Evolutionary conservation across 176 grass and related monocot genomes (phyloP), one percentile per base, ranked within the genome.

Genomic region (Paspalum notatum): DNA sequence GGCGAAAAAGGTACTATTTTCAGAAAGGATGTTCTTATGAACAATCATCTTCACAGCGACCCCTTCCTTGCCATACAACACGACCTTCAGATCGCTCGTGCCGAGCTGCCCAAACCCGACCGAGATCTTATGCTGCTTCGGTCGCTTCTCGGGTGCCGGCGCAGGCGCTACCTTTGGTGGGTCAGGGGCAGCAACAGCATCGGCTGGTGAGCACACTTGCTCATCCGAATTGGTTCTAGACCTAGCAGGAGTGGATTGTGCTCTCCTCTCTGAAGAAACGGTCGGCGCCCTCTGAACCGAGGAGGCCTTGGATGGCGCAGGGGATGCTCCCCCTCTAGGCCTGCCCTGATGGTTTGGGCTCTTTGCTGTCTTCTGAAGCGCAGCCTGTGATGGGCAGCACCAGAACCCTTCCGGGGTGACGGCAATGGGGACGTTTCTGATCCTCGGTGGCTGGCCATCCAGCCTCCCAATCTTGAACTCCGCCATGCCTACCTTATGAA

Each of bases 361-460:
- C 79, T 85, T 91, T 3, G 63, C 66, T 15, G 80, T 89, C 72
- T 89, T 97, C 49, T 93, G 94, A 53, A 91, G 91, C 11, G 84
- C 66, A 5, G 86, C 88, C 45, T 89, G 94, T 48, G 91, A 97
- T 64, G 94, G 94, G 58, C 94, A 97, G 74, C 94, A 97, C 94
- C 94, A 97, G 56, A 97, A 97, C 49, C 88, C 94, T 87, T 91
- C 91, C 0, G 88, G 94, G 38, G 90, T 97, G 73, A 97, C 81
- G 0, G 94, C 94, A 77, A 97, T 89, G 0, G 94, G 94, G 17
- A 93, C 94, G 48, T 75, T 93, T 78, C 84, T 88, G 50, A 85
- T 89, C 78, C 80, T 93, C 62, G 86, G 38, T 40, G 88, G 77
- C 60, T 83, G 80, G 58, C 78, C 66, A 62, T 89, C 85, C 53